Evolutionary conservation across 257 asterid genomes (phyloP).

Genomic region (Osmanthus fragrans): DNA sequence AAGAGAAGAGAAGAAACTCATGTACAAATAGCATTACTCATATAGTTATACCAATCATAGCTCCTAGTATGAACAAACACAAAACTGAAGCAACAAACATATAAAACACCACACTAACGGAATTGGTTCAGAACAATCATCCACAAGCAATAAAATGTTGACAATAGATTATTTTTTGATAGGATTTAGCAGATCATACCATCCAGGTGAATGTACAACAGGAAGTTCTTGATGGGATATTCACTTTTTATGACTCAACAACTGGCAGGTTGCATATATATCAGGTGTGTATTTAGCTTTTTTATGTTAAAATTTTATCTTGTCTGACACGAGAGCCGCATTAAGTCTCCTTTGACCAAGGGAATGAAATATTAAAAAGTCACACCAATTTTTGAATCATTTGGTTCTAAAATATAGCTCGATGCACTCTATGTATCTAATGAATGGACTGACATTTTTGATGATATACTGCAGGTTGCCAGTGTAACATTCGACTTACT

Average conservation of each 20-base stretch:
- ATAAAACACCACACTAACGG: too few relatives aligned
- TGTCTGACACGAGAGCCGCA: background rate
- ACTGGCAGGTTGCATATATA: conserved; percentile 70
- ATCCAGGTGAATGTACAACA: conserved; percentile 71
- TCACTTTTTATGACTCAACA: conserved; percentile 85
- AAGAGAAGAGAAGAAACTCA: too few relatives aligned
- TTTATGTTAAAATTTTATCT: background rate
- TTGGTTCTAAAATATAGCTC: background rate
- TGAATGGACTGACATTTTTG: background rate
- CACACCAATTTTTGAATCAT: background rate
- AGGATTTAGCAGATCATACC: conserved; percentile 76
- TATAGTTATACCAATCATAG: too few relatives aligned
- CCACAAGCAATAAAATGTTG: too few relatives aligned
- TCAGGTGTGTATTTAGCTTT: conserved; percentile 52
- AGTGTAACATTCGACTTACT: conserved; percentile 93
- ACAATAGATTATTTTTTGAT: background rate
- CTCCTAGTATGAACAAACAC: too few relatives aligned
- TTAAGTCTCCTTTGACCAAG: background rate
- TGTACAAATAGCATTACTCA: too few relatives aligned
- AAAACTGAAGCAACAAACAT: too few relatives aligned
- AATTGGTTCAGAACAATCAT: too few relatives aligned
- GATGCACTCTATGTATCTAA: background rate
- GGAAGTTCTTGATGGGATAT: conserved; percentile 73
- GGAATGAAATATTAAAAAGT: background rate
- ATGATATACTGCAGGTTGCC: conserved; percentile 61